Evolutionary conservation across 2,329 filamentous ascomycete genomes (phyloP).

Genomic region (Davidsoniella neocaledoniae): DNA sequence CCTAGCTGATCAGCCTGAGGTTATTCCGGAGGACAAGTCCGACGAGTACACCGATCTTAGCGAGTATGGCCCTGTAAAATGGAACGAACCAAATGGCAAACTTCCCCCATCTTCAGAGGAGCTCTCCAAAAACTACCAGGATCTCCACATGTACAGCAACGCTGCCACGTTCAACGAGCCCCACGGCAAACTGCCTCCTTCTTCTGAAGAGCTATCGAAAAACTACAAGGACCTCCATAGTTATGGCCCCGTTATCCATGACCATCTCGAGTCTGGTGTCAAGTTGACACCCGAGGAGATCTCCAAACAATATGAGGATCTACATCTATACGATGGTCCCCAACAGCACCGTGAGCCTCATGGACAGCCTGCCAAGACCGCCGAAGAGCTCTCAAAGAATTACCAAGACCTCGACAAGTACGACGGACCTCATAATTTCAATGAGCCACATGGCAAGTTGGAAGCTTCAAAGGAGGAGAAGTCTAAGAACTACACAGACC

Average conservation of each 20-base stretch:
- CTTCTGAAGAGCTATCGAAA: slow-evolving; percentile 22
- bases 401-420: slow-evolving; percentile 22
- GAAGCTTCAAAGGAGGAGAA: slow-evolving; percentile 18
- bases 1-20: slow-evolving; percentile 18
- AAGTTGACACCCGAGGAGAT: slow-evolving; percentile 15
- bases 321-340: slow-evolving; percentile 20
- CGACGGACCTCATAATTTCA: slow-evolving; percentile 15
- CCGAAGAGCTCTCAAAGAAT: slow-evolving; percentile 22
- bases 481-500: slow-evolving; percentile 25
- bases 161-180: slow-evolving; percentile 16
- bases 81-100: slow-evolving; percentile 22
- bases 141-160: slow-evolving; percentile 25
- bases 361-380: slow-evolving; percentile 13
- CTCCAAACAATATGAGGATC: slow-evolving; percentile 21
- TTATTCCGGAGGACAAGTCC: background rate
- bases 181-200: slow-evolving; percentile 12
- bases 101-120: slow-evolving; percentile 20
- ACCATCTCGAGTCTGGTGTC: slow-evolving; percentile 14
- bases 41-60: slow-evolving; percentile 12
- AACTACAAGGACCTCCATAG: slow-evolving; percentile 21
- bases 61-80: slow-evolving; percentile 19
- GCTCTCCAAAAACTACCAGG: slow-evolving; percentile 22
- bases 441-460: slow-evolving; percentile 12
- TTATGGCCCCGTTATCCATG: slow-evolving; percentile 19
- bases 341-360: slow-evolving; percentile 6